Evolutionary conservation across 306 rosid species (phyloP), one percentile per base, ranked within the genome.

Genomic region (Acacia melanoxylon): DNA sequence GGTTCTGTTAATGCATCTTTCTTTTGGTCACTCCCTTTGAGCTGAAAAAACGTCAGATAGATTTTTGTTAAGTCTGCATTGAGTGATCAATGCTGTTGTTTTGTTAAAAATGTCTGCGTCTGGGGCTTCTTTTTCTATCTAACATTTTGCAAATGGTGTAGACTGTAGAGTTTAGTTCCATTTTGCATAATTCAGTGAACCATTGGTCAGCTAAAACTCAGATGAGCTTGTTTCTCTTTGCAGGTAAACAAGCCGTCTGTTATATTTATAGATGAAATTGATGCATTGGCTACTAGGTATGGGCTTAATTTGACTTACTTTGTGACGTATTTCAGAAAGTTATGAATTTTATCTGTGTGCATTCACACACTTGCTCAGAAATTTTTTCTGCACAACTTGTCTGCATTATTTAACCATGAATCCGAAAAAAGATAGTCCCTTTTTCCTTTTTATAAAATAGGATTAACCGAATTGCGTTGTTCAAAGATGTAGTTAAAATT

Each of bases 201-300:
- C 70, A 65, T 15, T 80, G 72, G 42, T 85, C 52, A 25, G 48
- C 40, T 42, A 46, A 77, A 80, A 41, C 56, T 73, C 73, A 68
- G 20, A 29, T 80, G 71, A 14, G 37, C 54, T 68, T 73, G 62
- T 82, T 80, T 85, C 74, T 76, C 66, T 83, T 69, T 91, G 89
- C 98, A 95, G 99, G 97, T 95, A 80, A 95, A 95, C 90, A 95
- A 87, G 81, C 99, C 99, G 74, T 93, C 99, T 3, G 98, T 95
- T 79, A 93, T 95, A 80, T 95, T 95, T 91, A 90, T 95, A 41
- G 99, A 95, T 80, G 99, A 95, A 86, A 95, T 95, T 72, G 98
- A 95, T 84, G 99, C 99, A 46, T 83, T 95, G 96, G 98, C 99
- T 74, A 92, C 98, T 13, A 91, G 95, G 99, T 92, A 85, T 68